Evolutionary conservation across 139 green algal species (phyloP).

Genomic region (Chlorella sorokiniana): DNA sequence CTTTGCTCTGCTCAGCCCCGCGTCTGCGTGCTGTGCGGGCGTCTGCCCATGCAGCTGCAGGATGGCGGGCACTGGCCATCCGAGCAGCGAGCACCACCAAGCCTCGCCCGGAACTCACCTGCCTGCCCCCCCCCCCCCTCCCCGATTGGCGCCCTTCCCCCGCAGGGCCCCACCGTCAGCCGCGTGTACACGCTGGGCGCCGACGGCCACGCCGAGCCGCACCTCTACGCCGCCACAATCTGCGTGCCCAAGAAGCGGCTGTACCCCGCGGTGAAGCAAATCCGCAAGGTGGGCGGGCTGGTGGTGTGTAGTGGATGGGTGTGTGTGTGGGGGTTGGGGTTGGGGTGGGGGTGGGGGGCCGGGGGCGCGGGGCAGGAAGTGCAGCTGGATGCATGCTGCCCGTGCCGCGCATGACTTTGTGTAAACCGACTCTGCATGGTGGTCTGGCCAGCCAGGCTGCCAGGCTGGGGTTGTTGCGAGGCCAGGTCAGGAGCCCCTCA

Average conservation of each 20-base stretch:
- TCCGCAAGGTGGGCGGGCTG: conserved; percentile 71
- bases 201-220: conserved; percentile 41
- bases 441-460: too few relatives aligned
- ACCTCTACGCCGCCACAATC: conserved; percentile 78
- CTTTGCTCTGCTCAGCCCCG: too few relatives aligned
- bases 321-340: neutral
- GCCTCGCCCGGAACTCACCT: neutral
- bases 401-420: too few relatives aligned
- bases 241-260: conserved; percentile 90
- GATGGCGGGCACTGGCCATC: too few relatives aligned
- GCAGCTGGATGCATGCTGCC: too few relatives aligned
- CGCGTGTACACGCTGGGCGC: conserved; percentile 64
- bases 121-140: neutral
- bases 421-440: too few relatives aligned
- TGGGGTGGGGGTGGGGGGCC: neutral
- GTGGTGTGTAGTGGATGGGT: neutral
- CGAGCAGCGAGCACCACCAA: too few relatives aligned
- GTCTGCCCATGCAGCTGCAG: too few relatives aligned
- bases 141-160: neutral
- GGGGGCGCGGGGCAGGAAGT: too few relatives aligned
- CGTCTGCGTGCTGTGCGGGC: too few relatives aligned
- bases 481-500: too few relatives aligned
- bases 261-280: conserved; percentile 85
- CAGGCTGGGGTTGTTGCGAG: too few relatives aligned
- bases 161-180: conserved; percentile 91